Evolutionary conservation across 2,329 filamentous ascomycete species (phyloP).

Genomic region (Colletotrichum liaoningense): DNA sequence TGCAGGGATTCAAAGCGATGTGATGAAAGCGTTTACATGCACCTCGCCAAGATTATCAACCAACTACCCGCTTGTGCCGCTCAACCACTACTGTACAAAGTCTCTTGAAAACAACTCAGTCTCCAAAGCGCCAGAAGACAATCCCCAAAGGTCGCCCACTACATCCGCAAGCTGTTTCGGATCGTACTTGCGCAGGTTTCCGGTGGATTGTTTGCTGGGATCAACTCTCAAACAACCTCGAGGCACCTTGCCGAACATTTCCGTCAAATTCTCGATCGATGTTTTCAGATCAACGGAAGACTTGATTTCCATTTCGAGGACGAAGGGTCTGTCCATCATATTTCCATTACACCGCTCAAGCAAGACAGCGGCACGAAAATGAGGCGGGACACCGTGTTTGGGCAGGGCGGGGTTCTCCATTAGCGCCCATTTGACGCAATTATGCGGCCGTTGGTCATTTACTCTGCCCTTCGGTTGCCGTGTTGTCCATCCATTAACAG

Average conservation of each 20-base stretch:
- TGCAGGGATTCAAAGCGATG: background rate
- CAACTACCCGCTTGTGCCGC: background rate
- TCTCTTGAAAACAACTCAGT: background rate
- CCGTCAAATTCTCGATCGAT: background rate
- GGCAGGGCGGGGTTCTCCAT: background rate
- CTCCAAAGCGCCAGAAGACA: background rate
- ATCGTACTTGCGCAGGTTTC: background rate
- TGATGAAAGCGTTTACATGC: background rate
- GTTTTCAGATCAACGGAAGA: background rate
- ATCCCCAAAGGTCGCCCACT: background rate
- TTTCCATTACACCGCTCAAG: background rate
- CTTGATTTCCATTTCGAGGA: background rate
- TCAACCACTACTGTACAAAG: background rate
- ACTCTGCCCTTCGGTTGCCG: background rate
- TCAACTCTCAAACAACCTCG: background rate
- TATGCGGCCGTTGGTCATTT: background rate
- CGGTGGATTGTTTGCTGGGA: background rate
- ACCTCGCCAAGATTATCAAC: background rate
- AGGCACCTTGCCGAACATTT: background rate
- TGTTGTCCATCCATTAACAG: background rate
- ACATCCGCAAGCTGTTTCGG: background rate
- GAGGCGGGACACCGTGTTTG: background rate
- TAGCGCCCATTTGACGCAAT: background rate
- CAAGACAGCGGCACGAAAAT: background rate
- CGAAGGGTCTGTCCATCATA: background rate